Evolutionary conservation across 1,139 yeast species (phyloP).

Genomic region (Candida glucosophila): DNA sequence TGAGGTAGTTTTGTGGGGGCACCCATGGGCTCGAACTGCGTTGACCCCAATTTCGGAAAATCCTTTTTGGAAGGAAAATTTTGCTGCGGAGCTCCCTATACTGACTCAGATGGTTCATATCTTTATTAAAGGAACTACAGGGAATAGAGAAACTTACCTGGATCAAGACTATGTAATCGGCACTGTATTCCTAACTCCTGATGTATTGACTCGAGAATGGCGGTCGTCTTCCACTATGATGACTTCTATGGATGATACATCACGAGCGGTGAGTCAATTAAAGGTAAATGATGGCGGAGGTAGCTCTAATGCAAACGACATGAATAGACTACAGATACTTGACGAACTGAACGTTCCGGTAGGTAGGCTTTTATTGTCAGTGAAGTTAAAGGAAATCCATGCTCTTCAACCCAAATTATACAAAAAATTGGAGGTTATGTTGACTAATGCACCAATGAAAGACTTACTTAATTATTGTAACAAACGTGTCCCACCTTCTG

Average conservation of each 20-base stretch:
- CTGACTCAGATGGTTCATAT: constrained; percentile 47
- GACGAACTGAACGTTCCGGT: constrained; percentile 37
- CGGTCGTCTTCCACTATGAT: constrained; percentile 33
- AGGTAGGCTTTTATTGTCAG: constrained; percentile 52
- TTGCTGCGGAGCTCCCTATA: constrained; percentile 48
- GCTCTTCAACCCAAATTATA: constrained; percentile 53
- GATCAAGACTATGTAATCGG: constrained; percentile 39
- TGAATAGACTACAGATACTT: constrained; percentile 34
- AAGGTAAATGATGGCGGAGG: constrained; percentile 12
- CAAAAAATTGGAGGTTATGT: constrained; percentile 52
- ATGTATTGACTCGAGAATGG: constrained; percentile 35
- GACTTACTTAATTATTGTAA: constrained; percentile 42
- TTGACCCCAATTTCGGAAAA: constrained; percentile 38
- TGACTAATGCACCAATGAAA: constrained; percentile 41
- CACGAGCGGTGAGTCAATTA: constrained; percentile 10
- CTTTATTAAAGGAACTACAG: constrained; percentile 33
- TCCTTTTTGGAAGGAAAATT: constrained; percentile 71
- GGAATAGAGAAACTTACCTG: constrained; percentile 14
- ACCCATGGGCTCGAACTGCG: constrained; percentile 65
- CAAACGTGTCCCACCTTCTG: constrained; percentile 32
- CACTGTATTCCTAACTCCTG: constrained; percentile 48
- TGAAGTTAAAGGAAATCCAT: constrained; percentile 47
- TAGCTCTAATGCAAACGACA: constrained; percentile 17
- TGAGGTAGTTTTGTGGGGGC: constrained; percentile 59
- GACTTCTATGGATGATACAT: constrained; percentile 4